Evolutionary conservation across 2,329 filamentous ascomycete species (phyloP).

Genomic region (Madurella fahalii): DNA sequence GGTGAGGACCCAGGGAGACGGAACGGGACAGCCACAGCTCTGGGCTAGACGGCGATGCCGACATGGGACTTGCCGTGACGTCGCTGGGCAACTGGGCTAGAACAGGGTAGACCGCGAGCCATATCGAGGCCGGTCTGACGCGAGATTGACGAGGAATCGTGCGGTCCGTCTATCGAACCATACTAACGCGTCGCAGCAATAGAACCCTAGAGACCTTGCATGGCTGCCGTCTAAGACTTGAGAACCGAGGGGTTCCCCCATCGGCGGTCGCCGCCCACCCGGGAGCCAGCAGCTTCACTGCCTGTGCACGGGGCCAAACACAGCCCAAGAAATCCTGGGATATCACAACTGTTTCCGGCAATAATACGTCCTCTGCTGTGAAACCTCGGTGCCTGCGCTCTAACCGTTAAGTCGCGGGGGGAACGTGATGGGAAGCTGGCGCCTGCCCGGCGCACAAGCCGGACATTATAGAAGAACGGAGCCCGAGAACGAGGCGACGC

Average conservation of each 20-base stretch:
- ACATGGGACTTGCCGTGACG: neutral
- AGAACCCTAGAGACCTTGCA: too few relatives aligned
- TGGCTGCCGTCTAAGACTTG: too few relatives aligned
- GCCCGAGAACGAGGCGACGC: too few relatives aligned
- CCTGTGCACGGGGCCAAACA: neutral
- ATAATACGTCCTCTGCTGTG: too few relatives aligned
- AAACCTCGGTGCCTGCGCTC: too few relatives aligned
- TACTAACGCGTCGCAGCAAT: too few relatives aligned
- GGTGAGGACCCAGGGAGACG: neutral
- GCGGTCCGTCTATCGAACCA: too few relatives aligned
- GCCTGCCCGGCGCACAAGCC: too few relatives aligned
- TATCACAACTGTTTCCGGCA: too few relatives aligned
- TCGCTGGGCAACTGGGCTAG: neutral
- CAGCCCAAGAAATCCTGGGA: neutral
- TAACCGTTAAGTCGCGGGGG: too few relatives aligned
- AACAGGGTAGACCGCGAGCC: neutral
- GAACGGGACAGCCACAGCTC: slow-evolving; percentile 5
- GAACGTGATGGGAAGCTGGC: too few relatives aligned
- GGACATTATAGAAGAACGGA: too few relatives aligned
- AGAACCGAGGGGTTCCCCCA: neutral
- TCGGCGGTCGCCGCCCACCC: neutral
- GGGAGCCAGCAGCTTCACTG: neutral
- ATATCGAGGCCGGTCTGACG: neutral
- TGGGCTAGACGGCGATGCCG: slow-evolving; percentile 15
- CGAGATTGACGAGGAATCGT: neutral